phyloP scores from a whole-genome alignment of 192 early-diverging fungal species.

The Entophlyctis luteolus region DNA sequence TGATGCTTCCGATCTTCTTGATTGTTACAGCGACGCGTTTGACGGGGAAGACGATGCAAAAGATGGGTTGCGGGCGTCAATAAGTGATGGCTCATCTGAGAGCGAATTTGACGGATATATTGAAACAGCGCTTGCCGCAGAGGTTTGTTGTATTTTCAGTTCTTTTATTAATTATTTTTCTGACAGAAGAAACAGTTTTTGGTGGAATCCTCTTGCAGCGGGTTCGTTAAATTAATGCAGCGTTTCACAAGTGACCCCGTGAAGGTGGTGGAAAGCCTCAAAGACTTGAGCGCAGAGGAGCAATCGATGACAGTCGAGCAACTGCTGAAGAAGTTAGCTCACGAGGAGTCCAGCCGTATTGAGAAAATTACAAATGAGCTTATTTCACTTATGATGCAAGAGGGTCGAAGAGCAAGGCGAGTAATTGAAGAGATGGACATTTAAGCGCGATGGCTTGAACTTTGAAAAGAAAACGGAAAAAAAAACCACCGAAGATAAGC shows the following conservation, averaged over 20 bases:
- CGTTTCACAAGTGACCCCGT: background rate
- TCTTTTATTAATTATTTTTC: background rate
- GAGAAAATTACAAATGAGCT: no score
- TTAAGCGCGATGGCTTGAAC: no score
- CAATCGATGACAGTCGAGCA: background rate
- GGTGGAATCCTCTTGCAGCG: background rate
- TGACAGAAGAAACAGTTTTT: background rate
- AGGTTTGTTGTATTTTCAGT: background rate
- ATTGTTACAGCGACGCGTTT: constrained; percentile 5
- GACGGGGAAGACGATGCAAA: background rate
- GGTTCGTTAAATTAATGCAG: no score
- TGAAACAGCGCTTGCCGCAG: background rate
- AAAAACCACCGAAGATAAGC: no score
- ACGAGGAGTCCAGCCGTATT: background rate
- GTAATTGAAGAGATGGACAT: no score
- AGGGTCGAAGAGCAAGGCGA: no score
- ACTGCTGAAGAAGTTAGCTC: background rate
- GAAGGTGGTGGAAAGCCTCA: background rate
- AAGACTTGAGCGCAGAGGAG: constrained; percentile 2
- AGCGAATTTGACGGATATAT: no score
- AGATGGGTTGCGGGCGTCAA: no score
- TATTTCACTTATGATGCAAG: no score
- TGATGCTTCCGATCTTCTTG: background rate
- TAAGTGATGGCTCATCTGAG: no score
- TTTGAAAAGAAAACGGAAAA: no score